Percentiles rank a stretch among this genome's conserved stretches.
phyloP scores from a whole-genome alignment of 352 stramenopile species.

The Pythium brachiatum region DNA sequence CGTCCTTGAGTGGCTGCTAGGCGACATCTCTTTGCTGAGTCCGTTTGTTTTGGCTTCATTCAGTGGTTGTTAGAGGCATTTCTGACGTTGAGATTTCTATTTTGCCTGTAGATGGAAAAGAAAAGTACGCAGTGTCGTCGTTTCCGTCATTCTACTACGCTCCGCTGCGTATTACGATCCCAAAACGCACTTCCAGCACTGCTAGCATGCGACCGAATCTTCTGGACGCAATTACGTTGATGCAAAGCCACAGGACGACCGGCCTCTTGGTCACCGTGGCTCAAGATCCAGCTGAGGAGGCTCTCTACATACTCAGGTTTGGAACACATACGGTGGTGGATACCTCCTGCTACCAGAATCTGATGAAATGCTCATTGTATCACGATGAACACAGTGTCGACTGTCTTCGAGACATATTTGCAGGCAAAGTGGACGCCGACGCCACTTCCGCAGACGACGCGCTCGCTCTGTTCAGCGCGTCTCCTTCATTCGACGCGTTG shows the following conservation, averaged over 20 bases:
- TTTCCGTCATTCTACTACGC: conserved; percentile 53
- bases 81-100: background rate
- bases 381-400: background rate
- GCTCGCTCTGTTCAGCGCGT: background rate
- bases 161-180: conserved; percentile 18
- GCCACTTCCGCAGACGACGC: background rate
- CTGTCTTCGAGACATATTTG: conserved; percentile 10
- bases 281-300: background rate
- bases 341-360: too few species aligned
- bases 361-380: too few species aligned
- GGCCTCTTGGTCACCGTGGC: conserved; percentile 23
- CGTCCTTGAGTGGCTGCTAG: conserved; percentile 49
- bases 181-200: background rate
- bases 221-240: conserved; percentile 36
- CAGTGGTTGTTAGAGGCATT: background rate
- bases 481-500: background rate
- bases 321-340: background rate
- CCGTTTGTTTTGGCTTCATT: conserved; percentile 4
- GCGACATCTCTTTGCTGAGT: conserved; percentile 63
- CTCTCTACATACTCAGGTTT: conserved; percentile 1
- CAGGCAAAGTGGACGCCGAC: background rate
- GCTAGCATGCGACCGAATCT: conserved; percentile 4
- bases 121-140: conserved; percentile 30
- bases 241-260: conserved; percentile 30
- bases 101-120: conserved; percentile 20